Evolutionary conservation across 805 yeast species (phyloP).

Genomic region (Wickerhamomyces silvicola): DNA sequence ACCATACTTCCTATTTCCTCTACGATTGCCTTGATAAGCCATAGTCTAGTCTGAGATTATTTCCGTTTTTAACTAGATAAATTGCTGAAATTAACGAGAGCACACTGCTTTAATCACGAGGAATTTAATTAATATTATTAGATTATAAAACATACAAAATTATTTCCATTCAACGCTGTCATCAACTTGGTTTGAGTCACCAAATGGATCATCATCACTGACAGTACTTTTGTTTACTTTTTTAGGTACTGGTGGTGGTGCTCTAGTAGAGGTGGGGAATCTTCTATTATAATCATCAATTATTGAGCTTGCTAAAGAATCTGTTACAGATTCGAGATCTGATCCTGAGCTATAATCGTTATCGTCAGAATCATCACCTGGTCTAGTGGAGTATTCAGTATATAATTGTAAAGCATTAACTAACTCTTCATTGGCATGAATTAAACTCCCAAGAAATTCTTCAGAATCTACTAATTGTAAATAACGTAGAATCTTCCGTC

Average conservation of each 20-base stretch:
- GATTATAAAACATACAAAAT: neutral
- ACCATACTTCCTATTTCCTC: neutral
- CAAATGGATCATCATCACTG: slow-evolving; percentile 42
- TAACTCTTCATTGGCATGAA: slow-evolving; percentile 86
- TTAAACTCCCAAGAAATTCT: slow-evolving; percentile 79
- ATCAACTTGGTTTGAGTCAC: slow-evolving; percentile 36
- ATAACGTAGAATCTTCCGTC: slow-evolving; percentile 75
- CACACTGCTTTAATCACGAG: neutral
- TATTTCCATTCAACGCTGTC: slow-evolving; percentile 19
- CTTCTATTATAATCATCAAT: slow-evolving; percentile 17
- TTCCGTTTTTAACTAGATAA: no score
- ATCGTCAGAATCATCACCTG: slow-evolving; percentile 36
- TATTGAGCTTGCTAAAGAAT: slow-evolving; percentile 22
- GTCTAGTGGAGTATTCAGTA: slow-evolving; percentile 48
- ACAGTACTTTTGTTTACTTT: slow-evolving; percentile 9
- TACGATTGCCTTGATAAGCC: neutral
- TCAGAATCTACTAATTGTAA: slow-evolving; percentile 81
- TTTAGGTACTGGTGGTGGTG: slow-evolving; percentile 15
- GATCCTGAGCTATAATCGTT: slow-evolving; percentile 32
- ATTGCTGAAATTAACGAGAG: no score
- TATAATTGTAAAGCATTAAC: slow-evolving; percentile 65
- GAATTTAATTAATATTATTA: neutral
- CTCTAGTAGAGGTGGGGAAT: slow-evolving; percentile 12
- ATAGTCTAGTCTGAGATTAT: neutral
- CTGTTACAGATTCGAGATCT: slow-evolving; percentile 19